Conservation (phyloP, 805 yeast species). For the Saturnispora sanitii region DNA sequence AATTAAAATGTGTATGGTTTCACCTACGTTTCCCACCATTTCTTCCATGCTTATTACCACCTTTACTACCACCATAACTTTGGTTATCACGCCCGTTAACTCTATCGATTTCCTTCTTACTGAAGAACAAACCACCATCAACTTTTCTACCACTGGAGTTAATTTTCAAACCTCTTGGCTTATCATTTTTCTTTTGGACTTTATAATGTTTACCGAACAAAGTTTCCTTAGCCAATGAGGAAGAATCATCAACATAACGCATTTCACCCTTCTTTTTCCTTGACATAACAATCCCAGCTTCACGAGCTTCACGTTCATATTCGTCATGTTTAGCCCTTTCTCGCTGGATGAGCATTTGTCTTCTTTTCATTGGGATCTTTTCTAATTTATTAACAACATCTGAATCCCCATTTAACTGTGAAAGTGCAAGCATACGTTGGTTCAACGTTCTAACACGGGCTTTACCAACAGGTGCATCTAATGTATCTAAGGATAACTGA, state of each 20-base stretch:
- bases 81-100: slow-evolving; percentile 16
- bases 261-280: slow-evolving; percentile 58
- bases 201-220: slow-evolving; percentile 40
- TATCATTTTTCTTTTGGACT: slow-evolving; percentile 25
- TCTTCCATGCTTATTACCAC: slow-evolving; percentile 1
- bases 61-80: slow-evolving; percentile 1
- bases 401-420: slow-evolving; percentile 34
- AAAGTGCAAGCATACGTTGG: slow-evolving; percentile 41
- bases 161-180: slow-evolving; percentile 78
- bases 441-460: slow-evolving; percentile 57
- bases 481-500: slow-evolving; percentile 51
- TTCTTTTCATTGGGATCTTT: slow-evolving; percentile 79
- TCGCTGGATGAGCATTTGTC: slow-evolving; percentile 66
- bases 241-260: slow-evolving; percentile 43
- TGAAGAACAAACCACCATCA: slow-evolving; percentile 64
- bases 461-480: slow-evolving; percentile 58
- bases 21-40: slow-evolving; percentile 5
- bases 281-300: slow-evolving; percentile 84
- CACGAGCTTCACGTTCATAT: slow-evolving; percentile 50
- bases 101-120: slow-evolving; percentile 54
- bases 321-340: neutral
- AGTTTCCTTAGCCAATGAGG: slow-evolving; percentile 40
- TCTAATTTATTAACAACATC: slow-evolving; percentile 39
- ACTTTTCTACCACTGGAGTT: slow-evolving; percentile 69
- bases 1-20: neutral